Percentiles rank a stretch among this genome's conserved stretches.
phyloP scores from a whole-genome alignment of 352 stramenopile genomes.

The Globisporangium rhizosaccharum region DNA sequence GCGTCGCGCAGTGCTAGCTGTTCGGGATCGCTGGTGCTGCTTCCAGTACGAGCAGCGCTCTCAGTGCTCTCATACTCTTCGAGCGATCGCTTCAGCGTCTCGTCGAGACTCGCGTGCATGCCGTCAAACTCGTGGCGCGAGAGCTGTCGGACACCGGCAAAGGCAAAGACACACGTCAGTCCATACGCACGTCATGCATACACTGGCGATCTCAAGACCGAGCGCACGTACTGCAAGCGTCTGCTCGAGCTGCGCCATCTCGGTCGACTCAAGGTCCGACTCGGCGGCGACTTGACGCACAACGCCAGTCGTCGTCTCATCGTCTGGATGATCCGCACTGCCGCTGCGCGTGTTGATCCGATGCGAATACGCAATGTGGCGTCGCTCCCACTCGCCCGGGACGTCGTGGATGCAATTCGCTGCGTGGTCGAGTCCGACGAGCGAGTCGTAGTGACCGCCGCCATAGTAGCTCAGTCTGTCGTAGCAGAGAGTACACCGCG shows the following conservation, averaged over 20 bases:
- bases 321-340: not conserved
- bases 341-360: constrained; percentile 55
- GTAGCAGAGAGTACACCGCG: not conserved
- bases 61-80: constrained; percentile 29
- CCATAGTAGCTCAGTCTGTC: constrained; percentile 88
- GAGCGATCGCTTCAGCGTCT: constrained; percentile 63
- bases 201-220: not conserved
- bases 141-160: constrained; percentile 22
- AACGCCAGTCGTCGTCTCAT: constrained; percentile 15
- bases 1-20: constrained; percentile 40
- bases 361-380: constrained; percentile 58
- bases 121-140: constrained; percentile 72
- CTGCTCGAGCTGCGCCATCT: constrained; percentile 69
- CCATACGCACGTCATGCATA: not conserved
- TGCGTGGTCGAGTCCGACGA: constrained; percentile 54
- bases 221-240: constrained; percentile 41
- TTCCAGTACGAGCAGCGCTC: not conserved
- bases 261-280: constrained; percentile 42
- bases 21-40: constrained; percentile 18
- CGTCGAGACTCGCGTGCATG: constrained; percentile 72
- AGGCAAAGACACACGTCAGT: not conserved
- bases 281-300: constrained; percentile 24
- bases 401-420: constrained; percentile 53
- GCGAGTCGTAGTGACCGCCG: constrained; percentile 89
- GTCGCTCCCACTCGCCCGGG: constrained; percentile 61